Conservation (phyloP, 768 basidiomycete genomes). For the Omphalotus guepiniiformis region DNA sequence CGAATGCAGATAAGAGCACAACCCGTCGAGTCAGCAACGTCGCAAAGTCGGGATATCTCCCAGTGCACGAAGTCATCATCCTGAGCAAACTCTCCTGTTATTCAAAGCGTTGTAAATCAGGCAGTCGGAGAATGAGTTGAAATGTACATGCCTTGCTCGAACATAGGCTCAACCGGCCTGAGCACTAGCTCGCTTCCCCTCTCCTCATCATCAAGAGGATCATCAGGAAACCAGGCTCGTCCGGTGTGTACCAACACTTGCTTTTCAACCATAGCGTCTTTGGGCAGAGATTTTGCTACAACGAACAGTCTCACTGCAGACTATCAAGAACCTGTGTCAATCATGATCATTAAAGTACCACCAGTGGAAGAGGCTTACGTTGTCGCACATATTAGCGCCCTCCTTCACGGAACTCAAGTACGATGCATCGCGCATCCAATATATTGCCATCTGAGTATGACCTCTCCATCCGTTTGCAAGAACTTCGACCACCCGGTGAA, state of each 20-base stretch:
- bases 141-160: constrained; percentile 33
- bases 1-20: constrained; percentile 44
- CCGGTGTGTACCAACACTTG: constrained; percentile 73
- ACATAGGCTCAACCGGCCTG: constrained; percentile 31
- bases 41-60: constrained; percentile 45
- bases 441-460: constrained; percentile 58
- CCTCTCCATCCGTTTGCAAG: constrained; percentile 60
- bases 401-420: constrained; percentile 37
- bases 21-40: constrained; percentile 28
- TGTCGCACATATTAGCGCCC: constrained; percentile 29
- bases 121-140: not conserved
- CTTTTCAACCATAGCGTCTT: constrained; percentile 69
- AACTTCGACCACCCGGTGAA: constrained; percentile 58
- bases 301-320: constrained; percentile 51
- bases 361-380: not conserved
- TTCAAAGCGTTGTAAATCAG: too few relatives aligned
- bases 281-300: constrained; percentile 62
- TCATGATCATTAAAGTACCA: too few relatives aligned
- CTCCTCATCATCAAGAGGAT: constrained; percentile 22
- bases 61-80: constrained; percentile 30
- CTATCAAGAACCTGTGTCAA: constrained; percentile 8
- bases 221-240: constrained; percentile 45
- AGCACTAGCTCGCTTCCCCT: constrained; percentile 24
- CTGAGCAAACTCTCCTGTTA: constrained; percentile 12
- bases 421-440: constrained; percentile 55